Percentiles rank a stretch among this genome's conserved stretches.
phyloP scores from a whole-genome alignment of 331 rosid genomes.

The Telfairia occidentalis region DNA sequence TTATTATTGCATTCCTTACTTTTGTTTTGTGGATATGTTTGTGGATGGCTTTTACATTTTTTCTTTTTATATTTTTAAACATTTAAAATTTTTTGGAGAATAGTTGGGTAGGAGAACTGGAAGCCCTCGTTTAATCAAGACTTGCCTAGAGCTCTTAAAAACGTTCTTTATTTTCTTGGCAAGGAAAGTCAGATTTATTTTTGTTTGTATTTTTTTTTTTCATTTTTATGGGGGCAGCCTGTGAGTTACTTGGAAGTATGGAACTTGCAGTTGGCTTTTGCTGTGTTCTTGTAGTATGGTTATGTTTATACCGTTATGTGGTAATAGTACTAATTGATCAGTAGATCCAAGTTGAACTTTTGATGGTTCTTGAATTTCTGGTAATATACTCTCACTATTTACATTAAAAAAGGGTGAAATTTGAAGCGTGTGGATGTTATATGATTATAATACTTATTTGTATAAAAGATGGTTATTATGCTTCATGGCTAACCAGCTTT shows the following conservation, averaged over 20 bases:
- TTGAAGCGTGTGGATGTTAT: neutral
- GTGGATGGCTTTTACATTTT: constrained; percentile 7
- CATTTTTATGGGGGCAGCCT: neutral
- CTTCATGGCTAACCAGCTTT: neutral
- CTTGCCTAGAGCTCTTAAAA: neutral
- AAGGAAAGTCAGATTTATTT: neutral
- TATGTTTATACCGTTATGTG: neutral
- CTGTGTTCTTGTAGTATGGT: neutral
- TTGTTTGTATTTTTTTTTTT: neutral
- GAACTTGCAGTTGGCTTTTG: neutral
- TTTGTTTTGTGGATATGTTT: constrained; percentile 6
- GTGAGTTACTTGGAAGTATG: neutral
- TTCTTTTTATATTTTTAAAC: neutral
- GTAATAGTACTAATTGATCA: neutral
- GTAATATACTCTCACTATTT: neutral
- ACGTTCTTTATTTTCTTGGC: neutral
- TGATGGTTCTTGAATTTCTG: neutral
- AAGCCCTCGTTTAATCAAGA: neutral
- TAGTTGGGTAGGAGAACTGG: neutral
- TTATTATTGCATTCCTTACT: constrained; percentile 25
- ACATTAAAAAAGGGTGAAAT: neutral
- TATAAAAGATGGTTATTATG: neutral
- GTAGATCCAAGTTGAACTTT: neutral
- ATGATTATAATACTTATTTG: neutral
- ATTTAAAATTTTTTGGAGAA: neutral